phyloP scores from a whole-genome alignment of 2,329 filamentous ascomycete species.

The Pseudogymnoascus sp. region DNA sequence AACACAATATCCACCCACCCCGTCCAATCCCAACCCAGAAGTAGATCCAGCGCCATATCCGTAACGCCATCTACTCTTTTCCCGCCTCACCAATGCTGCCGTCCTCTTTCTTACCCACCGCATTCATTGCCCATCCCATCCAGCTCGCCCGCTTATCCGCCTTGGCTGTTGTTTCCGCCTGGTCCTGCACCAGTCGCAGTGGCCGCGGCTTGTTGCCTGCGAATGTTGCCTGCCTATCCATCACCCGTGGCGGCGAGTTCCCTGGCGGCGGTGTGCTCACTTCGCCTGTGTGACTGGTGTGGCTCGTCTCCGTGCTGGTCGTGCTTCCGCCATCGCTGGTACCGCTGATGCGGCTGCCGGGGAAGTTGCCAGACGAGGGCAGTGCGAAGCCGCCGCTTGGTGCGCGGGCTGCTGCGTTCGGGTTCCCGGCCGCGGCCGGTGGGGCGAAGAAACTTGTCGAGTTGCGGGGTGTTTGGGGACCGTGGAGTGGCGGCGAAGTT shows the following conservation, averaged over 20 bases:
- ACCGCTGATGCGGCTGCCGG: conserved; percentile 48
- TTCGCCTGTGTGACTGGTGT: conserved; percentile 58
- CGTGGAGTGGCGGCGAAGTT: conserved; percentile 46
- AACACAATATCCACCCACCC: conserved; percentile 3
- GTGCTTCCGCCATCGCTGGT: conserved; percentile 20
- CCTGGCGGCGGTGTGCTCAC: conserved; percentile 42
- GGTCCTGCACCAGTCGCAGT: conserved; percentile 79
- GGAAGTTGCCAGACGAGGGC: conserved; percentile 54
- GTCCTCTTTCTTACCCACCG: conserved; percentile 25
- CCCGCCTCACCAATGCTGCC: neutral
- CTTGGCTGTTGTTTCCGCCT: conserved; percentile 41
- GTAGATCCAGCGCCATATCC: conserved; percentile 9
- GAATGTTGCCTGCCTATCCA: conserved; percentile 48
- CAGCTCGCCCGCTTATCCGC: conserved; percentile 55
- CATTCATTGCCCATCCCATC: conserved; percentile 47
- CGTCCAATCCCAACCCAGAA: neutral
- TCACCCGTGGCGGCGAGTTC: conserved; percentile 44
- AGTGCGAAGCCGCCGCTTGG: conserved; percentile 40
- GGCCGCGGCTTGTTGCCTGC: conserved; percentile 73
- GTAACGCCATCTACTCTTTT: conserved; percentile 10
- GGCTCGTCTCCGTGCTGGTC: conserved; percentile 51
- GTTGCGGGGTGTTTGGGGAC: conserved; percentile 46
- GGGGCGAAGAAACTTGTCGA: conserved; percentile 57
- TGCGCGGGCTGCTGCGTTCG: conserved; percentile 43
- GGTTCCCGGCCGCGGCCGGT: conserved; percentile 42